Conservation (phyloP, 768 basidiomycete species). For the Mycena rebaudengoi region DNA sequence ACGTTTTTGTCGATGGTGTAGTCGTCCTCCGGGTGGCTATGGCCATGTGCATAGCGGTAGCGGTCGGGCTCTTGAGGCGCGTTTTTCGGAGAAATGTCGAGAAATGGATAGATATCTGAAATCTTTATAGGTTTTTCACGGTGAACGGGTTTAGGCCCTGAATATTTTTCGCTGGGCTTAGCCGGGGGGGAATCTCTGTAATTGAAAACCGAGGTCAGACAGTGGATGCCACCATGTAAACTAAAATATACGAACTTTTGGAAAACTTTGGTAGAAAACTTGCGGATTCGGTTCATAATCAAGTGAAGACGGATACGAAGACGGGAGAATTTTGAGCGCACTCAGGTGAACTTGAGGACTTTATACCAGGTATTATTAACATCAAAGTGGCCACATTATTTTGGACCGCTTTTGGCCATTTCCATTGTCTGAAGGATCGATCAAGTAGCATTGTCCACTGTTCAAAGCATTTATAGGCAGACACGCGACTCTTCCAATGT, state of each 20-base stretch:
- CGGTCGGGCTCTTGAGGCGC: background rate
- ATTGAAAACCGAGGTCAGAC: background rate
- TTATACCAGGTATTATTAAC: too few species aligned
- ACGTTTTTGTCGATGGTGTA: background rate
- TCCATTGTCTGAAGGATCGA: too few species aligned
- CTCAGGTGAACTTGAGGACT: too few species aligned
- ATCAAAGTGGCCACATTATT: too few species aligned
- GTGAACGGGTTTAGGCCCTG: background rate
- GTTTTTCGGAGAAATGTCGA: background rate
- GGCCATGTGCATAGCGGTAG: background rate
- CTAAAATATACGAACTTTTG: conserved; percentile 5
- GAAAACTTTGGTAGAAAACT: conserved; percentile 16
- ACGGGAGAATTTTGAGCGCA: background rate
- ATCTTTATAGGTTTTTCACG: conserved; percentile 20
- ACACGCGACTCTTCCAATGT: too few species aligned
- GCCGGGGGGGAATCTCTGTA: background rate
- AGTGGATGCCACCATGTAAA: background rate
- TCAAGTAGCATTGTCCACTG: too few species aligned
- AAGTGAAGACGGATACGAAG: background rate
- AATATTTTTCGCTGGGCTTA: background rate
- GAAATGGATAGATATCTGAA: conserved; percentile 12
- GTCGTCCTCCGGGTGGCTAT: background rate
- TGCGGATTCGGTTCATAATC: conserved; percentile 16
- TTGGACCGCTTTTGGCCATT: too few species aligned
- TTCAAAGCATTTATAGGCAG: too few species aligned